These are phyloP conservation scores for Candida pseudoviswanathii DNA, from an alignment of 1,139 yeast genomes.

Conservation along the genomic window DNA sequence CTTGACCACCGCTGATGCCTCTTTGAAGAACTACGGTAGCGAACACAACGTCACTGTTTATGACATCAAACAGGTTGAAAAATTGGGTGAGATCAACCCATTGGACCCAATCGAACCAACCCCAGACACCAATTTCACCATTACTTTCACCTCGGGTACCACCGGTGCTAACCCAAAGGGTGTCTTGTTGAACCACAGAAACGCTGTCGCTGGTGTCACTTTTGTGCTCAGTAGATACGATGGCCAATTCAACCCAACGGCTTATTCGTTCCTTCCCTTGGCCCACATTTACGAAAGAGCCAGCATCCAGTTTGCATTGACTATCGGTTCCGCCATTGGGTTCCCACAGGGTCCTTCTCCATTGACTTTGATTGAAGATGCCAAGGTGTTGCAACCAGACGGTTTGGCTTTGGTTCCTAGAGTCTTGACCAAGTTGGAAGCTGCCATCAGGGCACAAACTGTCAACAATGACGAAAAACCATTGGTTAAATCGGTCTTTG, in stretches of 20 bases:
- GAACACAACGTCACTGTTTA: constrained; percentile 33
- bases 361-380: constrained; percentile 40
- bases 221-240: constrained; percentile 23
- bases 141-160: constrained; percentile 79
- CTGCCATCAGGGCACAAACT: constrained; percentile 49
- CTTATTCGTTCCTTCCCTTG: constrained; percentile 26
- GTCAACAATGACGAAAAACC: constrained; percentile 45
- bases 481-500: constrained; percentile 25
- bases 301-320: constrained; percentile 24
- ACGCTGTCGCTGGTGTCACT: constrained; percentile 52
- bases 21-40: constrained; percentile 24
- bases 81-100: constrained; percentile 54
- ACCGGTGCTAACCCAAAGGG: constrained; percentile 74
- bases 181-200: constrained; percentile 60
- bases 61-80: constrained; percentile 46
- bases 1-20: constrained; percentile 27
- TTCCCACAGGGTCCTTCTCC: constrained; percentile 46
- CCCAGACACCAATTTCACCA: constrained; percentile 59
- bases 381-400: constrained; percentile 36
- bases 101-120: constrained; percentile 50
- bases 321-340: constrained; percentile 36
- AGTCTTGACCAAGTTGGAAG: constrained; percentile 41
- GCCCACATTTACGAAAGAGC: constrained; percentile 69
- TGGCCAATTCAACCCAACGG: constrained; percentile 11
- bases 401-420: constrained; percentile 42